Evolutionary conservation across 345 rosid genomes (phyloP), one percentile per base, ranked within the genome.

Genomic region (Acer negundo): DNA sequence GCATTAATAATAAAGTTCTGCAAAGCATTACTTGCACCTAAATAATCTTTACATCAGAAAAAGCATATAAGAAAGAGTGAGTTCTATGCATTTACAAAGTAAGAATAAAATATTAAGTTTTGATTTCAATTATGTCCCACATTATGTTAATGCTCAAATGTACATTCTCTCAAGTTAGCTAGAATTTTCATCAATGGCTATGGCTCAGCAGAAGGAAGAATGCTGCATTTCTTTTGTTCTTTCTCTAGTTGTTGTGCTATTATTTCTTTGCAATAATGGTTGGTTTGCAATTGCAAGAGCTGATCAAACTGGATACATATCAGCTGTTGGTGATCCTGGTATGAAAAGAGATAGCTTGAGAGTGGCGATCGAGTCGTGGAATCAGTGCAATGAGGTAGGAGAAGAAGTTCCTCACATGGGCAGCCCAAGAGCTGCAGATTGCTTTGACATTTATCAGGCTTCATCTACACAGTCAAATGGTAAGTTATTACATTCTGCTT

Each of bases 361-460:
- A 73, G 69, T 90, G 71, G 92, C 90, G 10, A 85, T 89, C 67
- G 94, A 90, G 82, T 80, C 92, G 31, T 89, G 92, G 92, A 90
- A 90, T 71, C 92, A 89, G 69, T 90, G 94, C 84, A 90, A 89
- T 71, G 94, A 90, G 79, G 92, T 89, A 31, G 94, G 94, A 10
- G 85, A 87, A 64, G 89, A 90, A 81, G 86, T 72, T 83, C 87
- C 78, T 59, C 69, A 80, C 68, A 89, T 89, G 92, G 94, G 94
- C 70, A 90, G 91, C 77, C 92, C 92, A 44, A 82, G 92, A 85
- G 91, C 87, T 76, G 95, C 95, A 53, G 95, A 93, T 82, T 93
- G 94, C 85, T 93, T 91, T 75, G 97, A 93, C 77, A 64, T 85
- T 9, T 85, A 84, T 7, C 59, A 75, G 72, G 85, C 80, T 68